Base-by-base conservation (phyloP, 2,329 filamentous ascomycete genomes). In the Colletotrichum echinochloae region DNA sequence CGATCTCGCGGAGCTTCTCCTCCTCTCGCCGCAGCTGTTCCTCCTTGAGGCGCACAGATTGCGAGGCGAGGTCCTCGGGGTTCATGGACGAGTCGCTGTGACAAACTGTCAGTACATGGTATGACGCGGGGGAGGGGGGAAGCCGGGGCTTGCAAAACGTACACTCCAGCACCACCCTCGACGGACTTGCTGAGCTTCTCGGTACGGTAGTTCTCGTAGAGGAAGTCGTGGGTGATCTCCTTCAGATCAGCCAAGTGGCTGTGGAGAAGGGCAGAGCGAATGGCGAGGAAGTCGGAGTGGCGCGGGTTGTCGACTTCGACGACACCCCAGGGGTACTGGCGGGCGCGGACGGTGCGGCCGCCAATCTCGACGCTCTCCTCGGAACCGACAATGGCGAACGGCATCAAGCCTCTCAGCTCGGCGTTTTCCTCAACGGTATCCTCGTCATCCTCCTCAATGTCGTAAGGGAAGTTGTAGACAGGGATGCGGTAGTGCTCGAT, bases 151-250 rank as follows among this genome's bases (percentile, higher is more conserved):
- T 57, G 55, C 52, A 67, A 72, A 71, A 94, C 94, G 77, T 93
- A 97, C 94, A 90, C 90, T 89, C 90, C 89, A 83, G 90, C 88
- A 84, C 93, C 93, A 82, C 94, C 94, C 80, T 98, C 95, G 77
- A 99, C 96, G 81, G 94, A 98, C 94, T 98, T 99, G 87, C 94
- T 97, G 78, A 99, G 93, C 88, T 98, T 98, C 93, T 99, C 96
- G 79, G 96, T 99, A 94, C 96, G 94, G 89, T 99, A 99, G 86
- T 99, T 99, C 83, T 99, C 96, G 86, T 99, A 99, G 74, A 99
- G 87, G 91, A 99, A 99, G 84, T 99, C 96, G 83, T 99, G 96
- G 62, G 96, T 99, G 80, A 99, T 99, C 84, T 99, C 96, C 91
- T 99, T 99, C 78, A 99, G 86, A 82, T 99, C 96, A 72, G 96